Conservation (phyloP, 129 eudicot species). For the Smallanthus sonchifolius region DNA sequence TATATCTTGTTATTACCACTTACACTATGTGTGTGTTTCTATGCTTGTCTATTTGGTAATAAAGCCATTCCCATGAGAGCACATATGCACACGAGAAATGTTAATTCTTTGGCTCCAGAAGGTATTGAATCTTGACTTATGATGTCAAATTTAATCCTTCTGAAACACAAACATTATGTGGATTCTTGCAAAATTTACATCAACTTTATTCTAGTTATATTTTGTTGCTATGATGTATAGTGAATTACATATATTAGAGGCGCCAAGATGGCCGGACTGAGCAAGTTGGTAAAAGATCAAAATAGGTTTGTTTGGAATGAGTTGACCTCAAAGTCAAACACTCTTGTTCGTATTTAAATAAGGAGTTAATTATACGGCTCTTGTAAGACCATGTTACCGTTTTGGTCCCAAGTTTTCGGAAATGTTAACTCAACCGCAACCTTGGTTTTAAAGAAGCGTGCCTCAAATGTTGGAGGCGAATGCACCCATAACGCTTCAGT, state of each 20-base stretch:
- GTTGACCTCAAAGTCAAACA: not conserved
- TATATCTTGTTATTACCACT: not conserved
- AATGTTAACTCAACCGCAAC: too few relatives aligned
- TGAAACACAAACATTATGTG: not conserved
- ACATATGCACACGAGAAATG: not conserved
- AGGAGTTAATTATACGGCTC: too few relatives aligned
- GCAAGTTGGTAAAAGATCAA: not conserved
- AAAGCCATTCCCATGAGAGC: conserved; percentile 1
- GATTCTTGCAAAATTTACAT: conserved; percentile 1
- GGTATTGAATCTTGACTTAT: not conserved
- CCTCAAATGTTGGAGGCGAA: too few relatives aligned
- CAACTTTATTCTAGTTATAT: conserved; percentile 1
- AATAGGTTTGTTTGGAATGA: not conserved
- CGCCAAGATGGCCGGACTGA: not conserved
- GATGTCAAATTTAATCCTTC: not conserved
- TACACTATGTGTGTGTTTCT: not conserved
- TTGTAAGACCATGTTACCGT: too few relatives aligned
- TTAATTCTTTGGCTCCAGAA: not conserved
- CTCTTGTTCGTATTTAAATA: too few relatives aligned
- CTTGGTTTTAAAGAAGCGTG: too few relatives aligned
- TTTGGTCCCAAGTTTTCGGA: too few relatives aligned
- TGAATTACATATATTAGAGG: not conserved
- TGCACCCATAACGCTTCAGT: too few relatives aligned
- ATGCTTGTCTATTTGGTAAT: not conserved
- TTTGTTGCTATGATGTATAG: not conserved